Conservation (phyloP, 2,329 filamentous ascomycete species). For the Trichoderma endophyticum region DNA sequence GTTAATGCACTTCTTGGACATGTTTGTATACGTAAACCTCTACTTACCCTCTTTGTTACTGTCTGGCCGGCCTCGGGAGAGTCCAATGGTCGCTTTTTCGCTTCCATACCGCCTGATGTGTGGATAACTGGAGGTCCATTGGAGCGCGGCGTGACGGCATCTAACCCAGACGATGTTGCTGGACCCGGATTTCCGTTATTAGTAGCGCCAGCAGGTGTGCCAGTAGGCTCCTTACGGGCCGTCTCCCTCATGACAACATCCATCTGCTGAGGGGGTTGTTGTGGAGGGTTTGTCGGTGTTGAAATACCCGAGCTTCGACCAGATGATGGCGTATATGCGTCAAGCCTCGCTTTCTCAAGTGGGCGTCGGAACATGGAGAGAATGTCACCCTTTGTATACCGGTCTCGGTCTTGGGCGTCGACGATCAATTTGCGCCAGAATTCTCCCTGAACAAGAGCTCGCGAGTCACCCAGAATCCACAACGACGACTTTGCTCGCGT, state of each 20-base stretch:
- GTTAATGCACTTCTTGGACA: constrained; percentile 26
- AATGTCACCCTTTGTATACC: constrained; percentile 69
- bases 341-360: constrained; percentile 35
- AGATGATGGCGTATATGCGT: constrained; percentile 20
- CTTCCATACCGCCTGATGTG: constrained; percentile 26
- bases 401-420: constrained; percentile 70
- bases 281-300: not conserved
- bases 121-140: constrained; percentile 41
- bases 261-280: not conserved
- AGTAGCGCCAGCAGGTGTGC: not conserved
- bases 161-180: not conserved
- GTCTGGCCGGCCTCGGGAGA: constrained; percentile 32
- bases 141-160: constrained; percentile 24
- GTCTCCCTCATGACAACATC: constrained; percentile 22
- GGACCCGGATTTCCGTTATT: not conserved
- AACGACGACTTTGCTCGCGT: constrained; percentile 95
- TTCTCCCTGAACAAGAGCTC: constrained; percentile 78
- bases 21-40: not conserved
- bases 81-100: constrained; percentile 46
- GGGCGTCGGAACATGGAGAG: constrained; percentile 47
- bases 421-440: constrained; percentile 87
- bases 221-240: not conserved
- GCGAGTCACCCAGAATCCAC: constrained; percentile 92
- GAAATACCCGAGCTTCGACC: not conserved
- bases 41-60: constrained; percentile 42